These are phyloP conservation scores for Penicillium manginii DNA, from an alignment of 495 filamentous ascomycete species.

Conservation along the genomic window DNA sequence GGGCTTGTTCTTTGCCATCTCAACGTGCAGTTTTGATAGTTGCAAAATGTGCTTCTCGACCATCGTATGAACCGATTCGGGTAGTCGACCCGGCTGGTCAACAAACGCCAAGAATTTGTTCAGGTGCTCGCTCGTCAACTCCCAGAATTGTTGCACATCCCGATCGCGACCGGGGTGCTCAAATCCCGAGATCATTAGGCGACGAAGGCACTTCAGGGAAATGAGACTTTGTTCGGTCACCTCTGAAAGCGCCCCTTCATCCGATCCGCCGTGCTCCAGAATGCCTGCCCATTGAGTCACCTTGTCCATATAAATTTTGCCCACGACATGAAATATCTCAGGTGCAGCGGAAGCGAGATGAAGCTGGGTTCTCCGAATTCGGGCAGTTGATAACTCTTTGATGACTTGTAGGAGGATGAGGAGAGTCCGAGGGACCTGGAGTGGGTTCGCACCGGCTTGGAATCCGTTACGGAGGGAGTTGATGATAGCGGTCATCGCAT, in stretches of 20 bases:
- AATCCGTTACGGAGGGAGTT: constrained; percentile 58
- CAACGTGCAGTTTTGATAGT: constrained; percentile 86
- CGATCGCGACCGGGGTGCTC: constrained; percentile 77
- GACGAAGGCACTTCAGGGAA: constrained; percentile 76
- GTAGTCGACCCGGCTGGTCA: constrained; percentile 28
- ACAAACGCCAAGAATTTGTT: constrained; percentile 61
- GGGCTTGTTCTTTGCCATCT: constrained; percentile 76
- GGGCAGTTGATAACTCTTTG: constrained; percentile 84
- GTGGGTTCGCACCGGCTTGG: constrained; percentile 45
- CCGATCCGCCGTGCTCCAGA: constrained; percentile 56
- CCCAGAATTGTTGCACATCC: constrained; percentile 79
- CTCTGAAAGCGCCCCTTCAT: constrained; percentile 61
- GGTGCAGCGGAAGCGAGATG: constrained; percentile 76
- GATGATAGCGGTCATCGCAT: constrained; percentile 58
- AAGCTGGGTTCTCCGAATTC: constrained; percentile 68
- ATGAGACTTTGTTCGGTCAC: constrained; percentile 74
- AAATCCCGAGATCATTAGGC: constrained; percentile 80
- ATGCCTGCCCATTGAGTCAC: constrained; percentile 70
- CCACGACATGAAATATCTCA: constrained; percentile 77
- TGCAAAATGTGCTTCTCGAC: constrained; percentile 88
- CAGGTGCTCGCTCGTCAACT: constrained; percentile 69
- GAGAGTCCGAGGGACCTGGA: constrained; percentile 71
- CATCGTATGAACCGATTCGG: constrained; percentile 44
- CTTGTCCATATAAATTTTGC: constrained; percentile 74
- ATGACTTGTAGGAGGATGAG: constrained; percentile 80